phyloP scores from a whole-genome alignment of 495 filamentous ascomycete genomes.

The Staphylotrichum tortipilum region DNA sequence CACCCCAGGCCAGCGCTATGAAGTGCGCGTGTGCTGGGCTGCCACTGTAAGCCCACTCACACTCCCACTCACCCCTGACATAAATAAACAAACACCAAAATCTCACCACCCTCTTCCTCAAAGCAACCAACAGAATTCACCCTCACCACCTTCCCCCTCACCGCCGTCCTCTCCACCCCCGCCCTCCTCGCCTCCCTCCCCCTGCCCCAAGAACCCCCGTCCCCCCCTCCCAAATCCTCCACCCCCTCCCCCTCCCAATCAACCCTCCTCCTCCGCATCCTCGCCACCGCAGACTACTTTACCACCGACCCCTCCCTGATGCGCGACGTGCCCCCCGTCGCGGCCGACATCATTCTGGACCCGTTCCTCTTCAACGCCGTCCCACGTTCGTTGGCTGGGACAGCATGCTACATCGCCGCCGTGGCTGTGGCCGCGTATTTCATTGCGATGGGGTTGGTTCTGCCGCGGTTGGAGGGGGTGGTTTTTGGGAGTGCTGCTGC shows the following conservation, averaged over 20 bases:
- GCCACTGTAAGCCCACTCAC: constrained; percentile 60
- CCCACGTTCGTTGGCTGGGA: constrained; percentile 61
- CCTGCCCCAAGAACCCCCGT: no score
- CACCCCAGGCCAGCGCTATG: constrained; percentile 66
- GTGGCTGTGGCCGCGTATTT: constrained; percentile 48
- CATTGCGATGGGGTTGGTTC: constrained; percentile 32
- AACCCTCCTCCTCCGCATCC: constrained; percentile 69
- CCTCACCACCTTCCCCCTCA: constrained; percentile 53
- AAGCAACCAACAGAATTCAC: constrained; percentile 88
- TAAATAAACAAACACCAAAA: background rate
- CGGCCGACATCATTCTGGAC: constrained; percentile 84
- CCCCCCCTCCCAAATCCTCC: constrained; percentile 50
- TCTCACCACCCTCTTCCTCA: background rate
- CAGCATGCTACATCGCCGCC: constrained; percentile 48
- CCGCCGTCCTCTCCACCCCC: constrained; percentile 49
- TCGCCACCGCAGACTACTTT: constrained; percentile 76
- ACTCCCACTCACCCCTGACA: background rate
- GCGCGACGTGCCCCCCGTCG: constrained; percentile 62
- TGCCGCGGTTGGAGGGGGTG: constrained; percentile 24
- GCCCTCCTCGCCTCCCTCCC: constrained; percentile 56
- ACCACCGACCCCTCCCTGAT: constrained; percentile 65
- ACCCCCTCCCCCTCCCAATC: constrained; percentile 58
- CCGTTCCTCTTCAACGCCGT: constrained; percentile 67
- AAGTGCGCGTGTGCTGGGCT: constrained; percentile 88
- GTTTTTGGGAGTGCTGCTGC: background rate